These are phyloP conservation scores for Leishmania arabica DNA, from an alignment of 208 protist species.

Conservation along the genomic window DNA sequence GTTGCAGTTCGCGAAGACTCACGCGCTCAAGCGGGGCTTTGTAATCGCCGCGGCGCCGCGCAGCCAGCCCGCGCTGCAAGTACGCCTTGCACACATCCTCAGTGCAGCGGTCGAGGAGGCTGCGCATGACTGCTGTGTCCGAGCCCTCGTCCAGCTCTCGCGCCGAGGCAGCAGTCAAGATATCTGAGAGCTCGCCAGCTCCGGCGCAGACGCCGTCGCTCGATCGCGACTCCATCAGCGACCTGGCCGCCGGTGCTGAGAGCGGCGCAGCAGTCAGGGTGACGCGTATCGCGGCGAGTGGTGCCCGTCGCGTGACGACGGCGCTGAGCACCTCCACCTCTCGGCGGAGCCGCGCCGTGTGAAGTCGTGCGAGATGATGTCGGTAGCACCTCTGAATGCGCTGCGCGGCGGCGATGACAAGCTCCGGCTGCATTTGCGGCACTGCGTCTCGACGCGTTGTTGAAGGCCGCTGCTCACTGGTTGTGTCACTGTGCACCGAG, in stretches of 20 bases:
- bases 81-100: conserved; percentile 42
- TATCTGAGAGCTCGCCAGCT: not conserved
- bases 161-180: not conserved
- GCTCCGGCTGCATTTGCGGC: not conserved
- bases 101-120: conserved; percentile 31
- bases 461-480: too few relatives aligned
- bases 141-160: not conserved
- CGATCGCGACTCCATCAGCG: not conserved
- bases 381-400: conserved; percentile 29
- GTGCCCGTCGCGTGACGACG: conserved; percentile 24
- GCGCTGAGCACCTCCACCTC: conserved; percentile 27
- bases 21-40: conserved; percentile 57
- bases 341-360: conserved; percentile 9
- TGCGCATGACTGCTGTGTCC: conserved; percentile 11
- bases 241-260: not conserved
- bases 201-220: not conserved
- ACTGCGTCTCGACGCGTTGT: not conserved
- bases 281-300: conserved; percentile 15
- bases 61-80: conserved; percentile 24
- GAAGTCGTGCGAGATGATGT: not conserved
- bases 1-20: conserved; percentile 47
- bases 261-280: not conserved
- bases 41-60: conserved; percentile 37
- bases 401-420: conserved; percentile 3
- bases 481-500: not conserved